Conservation (phyloP, 352 stramenopile genomes). For the Pythium pectinolyticum region DNA sequence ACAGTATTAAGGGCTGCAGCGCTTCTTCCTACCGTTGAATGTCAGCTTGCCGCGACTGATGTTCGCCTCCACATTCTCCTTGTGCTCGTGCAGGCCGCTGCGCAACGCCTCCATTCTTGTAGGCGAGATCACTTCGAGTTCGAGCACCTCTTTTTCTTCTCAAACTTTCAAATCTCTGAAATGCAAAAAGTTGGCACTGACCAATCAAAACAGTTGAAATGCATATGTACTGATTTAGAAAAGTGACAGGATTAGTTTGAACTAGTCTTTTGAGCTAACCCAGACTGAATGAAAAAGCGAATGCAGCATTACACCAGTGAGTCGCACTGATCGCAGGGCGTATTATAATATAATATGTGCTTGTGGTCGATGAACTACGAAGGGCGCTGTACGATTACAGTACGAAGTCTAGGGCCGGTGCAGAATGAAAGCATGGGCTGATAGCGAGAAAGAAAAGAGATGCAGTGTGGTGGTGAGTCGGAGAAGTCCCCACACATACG, state of each 20-base stretch:
- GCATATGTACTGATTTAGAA: constrained; percentile 4
- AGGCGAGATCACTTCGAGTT: background rate
- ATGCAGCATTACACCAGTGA: too few relatives aligned
- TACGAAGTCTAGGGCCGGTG: too few relatives aligned
- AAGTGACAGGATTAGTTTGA: background rate
- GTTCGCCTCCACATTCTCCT: constrained; percentile 67
- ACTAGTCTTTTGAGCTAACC: too few relatives aligned
- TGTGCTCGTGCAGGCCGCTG: constrained; percentile 43
- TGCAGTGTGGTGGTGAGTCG: too few relatives aligned
- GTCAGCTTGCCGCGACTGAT: constrained; percentile 34
- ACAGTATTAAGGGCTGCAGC: too few relatives aligned
- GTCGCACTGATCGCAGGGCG: too few relatives aligned
- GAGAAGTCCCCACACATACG: too few relatives aligned
- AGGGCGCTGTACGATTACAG: too few relatives aligned
- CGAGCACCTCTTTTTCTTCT: constrained; percentile 1
- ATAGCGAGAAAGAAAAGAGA: too few relatives aligned
- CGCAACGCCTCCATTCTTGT: constrained; percentile 52
- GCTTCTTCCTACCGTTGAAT: constrained; percentile 35
- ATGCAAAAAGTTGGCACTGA: background rate
- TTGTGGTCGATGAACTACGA: too few relatives aligned
- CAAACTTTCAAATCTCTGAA: constrained; percentile 16
- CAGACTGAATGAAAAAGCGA: background rate
- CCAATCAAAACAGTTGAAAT: constrained; percentile 1
- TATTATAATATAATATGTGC: too few relatives aligned
- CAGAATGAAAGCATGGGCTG: too few relatives aligned